Percentiles rank a stretch among this genome's conserved stretches.
phyloP scores from a whole-genome alignment of 192 early-diverging fungal species.

The Coemansia sp. region DNA sequence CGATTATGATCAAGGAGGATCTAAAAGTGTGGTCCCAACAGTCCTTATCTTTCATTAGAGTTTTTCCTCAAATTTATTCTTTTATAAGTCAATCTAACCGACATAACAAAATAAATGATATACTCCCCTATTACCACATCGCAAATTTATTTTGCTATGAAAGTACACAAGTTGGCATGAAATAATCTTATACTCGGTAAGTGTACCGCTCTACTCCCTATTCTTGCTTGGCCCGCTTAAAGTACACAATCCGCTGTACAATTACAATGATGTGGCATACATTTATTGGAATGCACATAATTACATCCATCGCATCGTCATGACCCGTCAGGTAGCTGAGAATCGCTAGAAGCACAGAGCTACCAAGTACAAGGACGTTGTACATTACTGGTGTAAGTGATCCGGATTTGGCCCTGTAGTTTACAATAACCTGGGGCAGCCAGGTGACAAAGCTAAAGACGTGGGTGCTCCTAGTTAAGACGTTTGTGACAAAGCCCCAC shows the following conservation, averaged over 20 bases:
- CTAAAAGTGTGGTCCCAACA: too few species aligned
- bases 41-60: too few species aligned
- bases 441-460: not conserved
- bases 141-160: too few species aligned
- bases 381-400: conserved; percentile 4
- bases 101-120: too few species aligned
- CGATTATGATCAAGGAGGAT: too few species aligned
- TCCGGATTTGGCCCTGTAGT: conserved; percentile 1
- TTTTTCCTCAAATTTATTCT: too few species aligned
- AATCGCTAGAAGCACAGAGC: not conserved
- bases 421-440: conserved; percentile 17
- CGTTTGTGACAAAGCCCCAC: not conserved
- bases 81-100: too few species aligned
- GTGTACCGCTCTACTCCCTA: not conserved
- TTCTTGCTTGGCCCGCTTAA: not conserved
- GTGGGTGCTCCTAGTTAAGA: not conserved
- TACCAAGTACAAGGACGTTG: not conserved
- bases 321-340: not conserved
- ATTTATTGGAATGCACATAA: not conserved
- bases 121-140: too few species aligned
- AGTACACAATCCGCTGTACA: conserved; percentile 12
- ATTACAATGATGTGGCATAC: conserved; percentile 7
- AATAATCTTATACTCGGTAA: not conserved
- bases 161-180: too few species aligned
- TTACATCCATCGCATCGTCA: not conserved